phyloP scores from a whole-genome alignment of 1,139 yeast species.

The Geotrichum cucujoidarum region DNA sequence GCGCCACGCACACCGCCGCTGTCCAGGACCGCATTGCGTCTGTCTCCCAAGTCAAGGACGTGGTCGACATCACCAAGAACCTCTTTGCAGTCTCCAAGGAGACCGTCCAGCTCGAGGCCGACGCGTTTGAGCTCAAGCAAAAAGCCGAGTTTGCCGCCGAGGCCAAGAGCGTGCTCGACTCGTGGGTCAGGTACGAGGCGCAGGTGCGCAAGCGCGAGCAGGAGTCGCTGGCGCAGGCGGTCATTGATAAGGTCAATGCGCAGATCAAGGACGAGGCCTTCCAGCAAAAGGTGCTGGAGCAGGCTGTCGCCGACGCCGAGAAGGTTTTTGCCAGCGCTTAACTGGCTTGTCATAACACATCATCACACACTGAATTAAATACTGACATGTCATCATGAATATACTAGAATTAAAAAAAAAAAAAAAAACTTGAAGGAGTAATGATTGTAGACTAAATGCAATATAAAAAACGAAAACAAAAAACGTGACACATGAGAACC shows the following conservation, averaged over 20 bases:
- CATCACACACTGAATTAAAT: too few relatives aligned
- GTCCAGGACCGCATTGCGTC: conserved; percentile 87
- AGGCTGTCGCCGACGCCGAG: conserved; percentile 89
- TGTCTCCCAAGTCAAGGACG: conserved; percentile 86
- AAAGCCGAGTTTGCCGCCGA: conserved; percentile 78
- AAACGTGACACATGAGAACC: not conserved
- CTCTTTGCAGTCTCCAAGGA: conserved; percentile 93
- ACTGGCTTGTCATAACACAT: too few relatives aligned
- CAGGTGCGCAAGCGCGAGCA: conserved; percentile 96
- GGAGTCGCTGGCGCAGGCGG: conserved; percentile 81
- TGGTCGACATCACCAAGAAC: conserved; percentile 84
- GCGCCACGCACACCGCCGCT: conserved; percentile 85
- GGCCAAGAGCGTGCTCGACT: conserved; percentile 93
- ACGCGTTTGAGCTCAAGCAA: conserved; percentile 90
- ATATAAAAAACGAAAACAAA: not conserved
- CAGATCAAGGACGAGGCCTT: conserved; percentile 83
- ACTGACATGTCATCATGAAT: not conserved
- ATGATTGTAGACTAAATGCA: not conserved
- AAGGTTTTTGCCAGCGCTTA: conserved; percentile 53
- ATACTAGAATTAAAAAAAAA: not conserved
- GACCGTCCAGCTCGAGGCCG: conserved; percentile 92
- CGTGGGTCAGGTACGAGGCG: conserved; percentile 98
- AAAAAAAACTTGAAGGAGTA: not conserved
- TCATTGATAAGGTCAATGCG: conserved; percentile 81
- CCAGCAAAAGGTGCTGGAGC: conserved; percentile 88